Evolutionary conservation across 2,329 filamentous ascomycete species (phyloP).

Genomic region (Trichoderma citrinoviride): DNA sequence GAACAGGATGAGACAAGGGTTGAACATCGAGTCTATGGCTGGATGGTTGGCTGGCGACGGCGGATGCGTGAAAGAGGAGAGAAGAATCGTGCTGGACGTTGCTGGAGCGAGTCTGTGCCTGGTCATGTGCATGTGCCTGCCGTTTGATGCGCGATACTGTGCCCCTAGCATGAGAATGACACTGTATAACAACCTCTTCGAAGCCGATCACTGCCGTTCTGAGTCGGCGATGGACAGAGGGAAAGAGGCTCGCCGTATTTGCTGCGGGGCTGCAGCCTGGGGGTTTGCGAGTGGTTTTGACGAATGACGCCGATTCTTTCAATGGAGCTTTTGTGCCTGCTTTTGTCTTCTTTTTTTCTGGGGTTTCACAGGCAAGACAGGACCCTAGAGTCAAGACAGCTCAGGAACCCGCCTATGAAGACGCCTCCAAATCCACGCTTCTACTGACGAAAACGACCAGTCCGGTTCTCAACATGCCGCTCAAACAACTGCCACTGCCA

Average conservation of each 20-base stretch:
- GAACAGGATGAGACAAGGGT: constrained; percentile 1
- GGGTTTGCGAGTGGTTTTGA: background rate
- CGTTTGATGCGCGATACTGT: background rate
- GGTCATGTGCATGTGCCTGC: background rate
- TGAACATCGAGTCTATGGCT: background rate
- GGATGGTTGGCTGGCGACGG: background rate
- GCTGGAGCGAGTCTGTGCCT: background rate
- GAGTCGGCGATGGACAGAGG: constrained; percentile 1
- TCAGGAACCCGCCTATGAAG: background rate
- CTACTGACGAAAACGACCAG: background rate
- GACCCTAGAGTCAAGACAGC: background rate
- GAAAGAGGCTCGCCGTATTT: background rate
- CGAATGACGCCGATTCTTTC: background rate
- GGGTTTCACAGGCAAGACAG: background rate
- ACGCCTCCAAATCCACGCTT: background rate
- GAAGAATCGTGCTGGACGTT: background rate
- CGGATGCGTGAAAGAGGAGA: background rate
- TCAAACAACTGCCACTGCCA: background rate
- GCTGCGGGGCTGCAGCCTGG: constrained; percentile 2
- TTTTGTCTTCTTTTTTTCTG: background rate
- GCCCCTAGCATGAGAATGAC: background rate
- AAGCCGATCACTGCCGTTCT: constrained; percentile 16
- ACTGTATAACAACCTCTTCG: background rate
- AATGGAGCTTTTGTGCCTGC: background rate
- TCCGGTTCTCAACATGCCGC: too few species aligned